Percentiles rank a stretch among this genome's conserved stretches.
Conservation (phyloP, 2,329 filamentous ascomycete species). For the Sarocladium strictum region DNA sequence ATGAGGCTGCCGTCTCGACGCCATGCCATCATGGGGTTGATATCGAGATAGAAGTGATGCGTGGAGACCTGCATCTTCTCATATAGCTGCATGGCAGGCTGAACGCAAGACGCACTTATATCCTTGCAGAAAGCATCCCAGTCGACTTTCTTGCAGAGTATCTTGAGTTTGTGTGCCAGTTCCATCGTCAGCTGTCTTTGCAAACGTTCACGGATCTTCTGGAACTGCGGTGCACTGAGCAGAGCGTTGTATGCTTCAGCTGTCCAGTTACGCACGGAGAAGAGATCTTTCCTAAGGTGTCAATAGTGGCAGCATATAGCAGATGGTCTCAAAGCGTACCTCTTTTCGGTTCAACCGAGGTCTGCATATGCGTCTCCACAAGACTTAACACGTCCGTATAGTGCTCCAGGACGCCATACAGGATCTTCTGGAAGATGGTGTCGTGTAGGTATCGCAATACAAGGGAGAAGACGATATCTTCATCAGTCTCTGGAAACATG, state of each 20-base stretch:
- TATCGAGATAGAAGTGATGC: constrained; percentile 30
- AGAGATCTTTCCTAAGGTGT: constrained; percentile 24
- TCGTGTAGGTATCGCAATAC: constrained; percentile 29
- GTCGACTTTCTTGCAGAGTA: constrained; percentile 22
- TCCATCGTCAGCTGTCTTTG: constrained; percentile 22
- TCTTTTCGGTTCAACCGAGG: constrained; percentile 29
- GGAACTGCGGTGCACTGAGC: constrained; percentile 24
- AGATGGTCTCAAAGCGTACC: constrained; percentile 16
- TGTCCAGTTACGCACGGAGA: constrained; percentile 30
- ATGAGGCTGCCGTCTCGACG: constrained; percentile 17
- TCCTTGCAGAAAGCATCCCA: constrained; percentile 17
- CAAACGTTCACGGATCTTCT: constrained; percentile 17
- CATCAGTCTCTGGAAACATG: constrained; percentile 30
- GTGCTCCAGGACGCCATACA: constrained; percentile 21
- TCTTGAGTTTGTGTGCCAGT: constrained; percentile 21
- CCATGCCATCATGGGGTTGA: constrained; percentile 24
- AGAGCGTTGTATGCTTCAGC: constrained; percentile 31
- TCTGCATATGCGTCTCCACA: constrained; percentile 29
- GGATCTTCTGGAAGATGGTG: constrained; percentile 26
- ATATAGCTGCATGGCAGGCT: constrained; percentile 29
- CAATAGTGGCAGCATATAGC: neutral
- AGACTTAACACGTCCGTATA: constrained; percentile 23
- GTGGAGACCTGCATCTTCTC: constrained; percentile 33
- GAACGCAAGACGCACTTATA: constrained; percentile 23
- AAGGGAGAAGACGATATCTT: constrained; percentile 28